These are phyloP conservation scores for Epichloe bromicola DNA, from an alignment of 2,329 filamentous ascomycete genomes.

Conservation along the genomic window DNA sequence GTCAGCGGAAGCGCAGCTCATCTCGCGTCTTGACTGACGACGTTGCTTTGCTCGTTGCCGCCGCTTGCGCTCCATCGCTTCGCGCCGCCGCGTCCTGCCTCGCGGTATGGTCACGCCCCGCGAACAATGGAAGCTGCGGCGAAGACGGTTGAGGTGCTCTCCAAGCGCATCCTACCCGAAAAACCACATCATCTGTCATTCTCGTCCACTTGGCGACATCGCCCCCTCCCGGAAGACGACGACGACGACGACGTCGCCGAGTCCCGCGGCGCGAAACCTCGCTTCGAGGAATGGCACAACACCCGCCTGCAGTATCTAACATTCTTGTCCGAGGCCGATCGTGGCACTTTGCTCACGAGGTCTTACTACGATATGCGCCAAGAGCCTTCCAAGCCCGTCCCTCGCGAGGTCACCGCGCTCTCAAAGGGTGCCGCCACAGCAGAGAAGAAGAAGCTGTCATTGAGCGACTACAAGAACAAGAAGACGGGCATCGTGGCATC, in stretches of 20 bases:
- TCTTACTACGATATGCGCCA: slow-evolving; percentile 45
- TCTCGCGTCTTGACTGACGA: background rate
- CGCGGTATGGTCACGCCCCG: slow-evolving; percentile 24
- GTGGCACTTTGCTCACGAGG: slow-evolving; percentile 42
- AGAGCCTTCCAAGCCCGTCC: slow-evolving; percentile 29
- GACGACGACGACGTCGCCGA: slow-evolving; percentile 18
- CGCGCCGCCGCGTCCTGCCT: slow-evolving; percentile 10
- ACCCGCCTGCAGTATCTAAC: slow-evolving; percentile 43
- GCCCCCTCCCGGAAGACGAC: slow-evolving; percentile 28
- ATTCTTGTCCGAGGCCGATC: slow-evolving; percentile 43
- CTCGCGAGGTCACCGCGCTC: slow-evolving; percentile 26
- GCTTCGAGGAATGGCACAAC: slow-evolving; percentile 35
- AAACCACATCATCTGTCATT: slow-evolving; percentile 41
- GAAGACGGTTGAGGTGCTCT: slow-evolving; percentile 41
- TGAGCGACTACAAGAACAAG: slow-evolving; percentile 48
- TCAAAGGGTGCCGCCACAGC: slow-evolving; percentile 25
- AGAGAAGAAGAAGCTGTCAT: slow-evolving; percentile 43
- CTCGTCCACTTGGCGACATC: slow-evolving; percentile 34
- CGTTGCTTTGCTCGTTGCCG: background rate
- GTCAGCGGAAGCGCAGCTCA: background rate
- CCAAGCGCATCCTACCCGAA: slow-evolving; percentile 37
- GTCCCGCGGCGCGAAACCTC: slow-evolving; percentile 10
- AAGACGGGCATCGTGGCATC: slow-evolving; percentile 23
- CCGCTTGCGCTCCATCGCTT: background rate
- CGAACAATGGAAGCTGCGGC: slow-evolving; percentile 46